Conservation (phyloP, 2,329 filamentous ascomycete species). For the Fusarium anthophilum region DNA sequence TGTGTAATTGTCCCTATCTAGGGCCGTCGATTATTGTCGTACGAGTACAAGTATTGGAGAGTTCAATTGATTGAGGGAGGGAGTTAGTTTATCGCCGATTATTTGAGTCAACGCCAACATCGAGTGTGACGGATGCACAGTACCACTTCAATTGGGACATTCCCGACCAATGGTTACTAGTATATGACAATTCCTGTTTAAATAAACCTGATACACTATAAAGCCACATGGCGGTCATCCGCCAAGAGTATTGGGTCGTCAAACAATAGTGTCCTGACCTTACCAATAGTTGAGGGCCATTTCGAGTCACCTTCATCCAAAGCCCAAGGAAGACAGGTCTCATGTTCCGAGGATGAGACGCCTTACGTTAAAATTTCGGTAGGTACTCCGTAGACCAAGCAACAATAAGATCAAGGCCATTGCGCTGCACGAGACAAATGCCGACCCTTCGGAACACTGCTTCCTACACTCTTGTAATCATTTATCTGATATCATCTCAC, state of each 20-base stretch:
- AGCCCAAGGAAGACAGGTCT: not conserved
- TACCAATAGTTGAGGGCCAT: too few species aligned
- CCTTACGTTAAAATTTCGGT: not conserved
- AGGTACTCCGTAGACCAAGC: not conserved
- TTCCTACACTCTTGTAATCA: not conserved
- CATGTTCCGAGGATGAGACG: not conserved
- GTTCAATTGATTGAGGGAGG: not conserved
- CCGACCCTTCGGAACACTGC: not conserved
- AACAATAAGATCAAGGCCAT: not conserved
- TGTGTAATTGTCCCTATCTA: not conserved
- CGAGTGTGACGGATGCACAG: not conserved
- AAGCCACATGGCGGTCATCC: not conserved
- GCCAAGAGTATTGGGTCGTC: not conserved
- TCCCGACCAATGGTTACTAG: not conserved
- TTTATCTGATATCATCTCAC: not conserved
- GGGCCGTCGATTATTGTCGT: not conserved
- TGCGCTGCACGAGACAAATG: not conserved
- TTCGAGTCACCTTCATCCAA: not conserved
- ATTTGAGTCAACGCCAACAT: not conserved
- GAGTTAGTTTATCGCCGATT: not conserved
- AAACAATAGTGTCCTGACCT: not conserved
- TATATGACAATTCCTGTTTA: not conserved
- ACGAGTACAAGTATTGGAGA: accelerated
- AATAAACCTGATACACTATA: not conserved
- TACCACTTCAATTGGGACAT: not conserved